phyloP scores from a whole-genome alignment of 371 early-diverging fungal species.

The Mucor mucedo region DNA sequence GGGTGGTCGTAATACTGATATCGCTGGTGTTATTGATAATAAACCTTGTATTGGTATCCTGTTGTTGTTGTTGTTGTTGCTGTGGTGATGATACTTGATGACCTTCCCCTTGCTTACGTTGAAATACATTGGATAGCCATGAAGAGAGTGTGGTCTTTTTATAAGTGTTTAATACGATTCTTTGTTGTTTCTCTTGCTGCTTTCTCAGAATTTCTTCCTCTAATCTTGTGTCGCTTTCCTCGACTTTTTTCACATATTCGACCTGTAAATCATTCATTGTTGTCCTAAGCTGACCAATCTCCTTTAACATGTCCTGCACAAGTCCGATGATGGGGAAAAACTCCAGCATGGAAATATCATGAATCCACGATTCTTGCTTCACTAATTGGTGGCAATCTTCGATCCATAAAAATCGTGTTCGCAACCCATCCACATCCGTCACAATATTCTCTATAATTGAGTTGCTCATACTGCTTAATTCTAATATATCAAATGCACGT shows the following conservation, averaged over 20 bases:
- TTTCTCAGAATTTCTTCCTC: conserved; percentile 57
- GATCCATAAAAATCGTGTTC: conserved; percentile 59
- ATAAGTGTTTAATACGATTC: not conserved
- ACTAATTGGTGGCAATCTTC: conserved; percentile 29
- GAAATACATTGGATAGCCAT: conserved; percentile 38
- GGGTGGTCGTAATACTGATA: conserved; percentile 14
- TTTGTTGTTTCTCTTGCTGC: conserved; percentile 20
- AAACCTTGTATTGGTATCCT: conserved; percentile 3
- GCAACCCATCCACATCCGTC: conserved; percentile 61
- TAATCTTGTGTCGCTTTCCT: conserved; percentile 53
- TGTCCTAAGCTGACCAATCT: conserved; percentile 65
- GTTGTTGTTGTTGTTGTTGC: conserved; percentile 1
- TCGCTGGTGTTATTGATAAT: conserved; percentile 11
- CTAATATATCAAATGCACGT: conserved; percentile 73
- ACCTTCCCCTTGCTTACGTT: not conserved
- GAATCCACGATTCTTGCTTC: conserved; percentile 25
- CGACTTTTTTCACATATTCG: conserved; percentile 72
- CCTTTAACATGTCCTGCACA: conserved; percentile 66
- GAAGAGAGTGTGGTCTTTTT: conserved; percentile 17
- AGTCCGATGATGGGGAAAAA: conserved; percentile 63
- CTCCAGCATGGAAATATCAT: conserved; percentile 42
- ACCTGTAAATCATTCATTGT: conserved; percentile 75
- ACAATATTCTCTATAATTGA: conserved; percentile 73
- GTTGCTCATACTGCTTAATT: conserved; percentile 75
- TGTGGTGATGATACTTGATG: not conserved